Conservation (phyloP, 768 basidiomycete species). For the Psilocybe subaeruginosa region DNA sequence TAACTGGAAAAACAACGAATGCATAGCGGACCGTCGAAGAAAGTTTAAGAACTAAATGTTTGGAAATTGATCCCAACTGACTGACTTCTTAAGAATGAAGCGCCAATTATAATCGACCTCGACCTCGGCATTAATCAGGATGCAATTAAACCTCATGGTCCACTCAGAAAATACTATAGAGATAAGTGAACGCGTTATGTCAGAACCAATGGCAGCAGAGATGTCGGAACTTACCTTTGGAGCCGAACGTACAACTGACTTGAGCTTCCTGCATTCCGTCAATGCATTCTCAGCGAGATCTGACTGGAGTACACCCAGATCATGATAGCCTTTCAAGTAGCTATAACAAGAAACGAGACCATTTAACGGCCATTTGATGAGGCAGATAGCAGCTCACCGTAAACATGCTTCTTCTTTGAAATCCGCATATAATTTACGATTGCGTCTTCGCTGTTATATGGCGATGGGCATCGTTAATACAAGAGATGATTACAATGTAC, state of each 20-base stretch:
- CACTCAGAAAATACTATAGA: conserved; percentile 8
- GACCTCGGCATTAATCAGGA: too few relatives aligned
- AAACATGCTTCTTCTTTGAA: conserved; percentile 77
- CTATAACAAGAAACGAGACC: conserved; percentile 32
- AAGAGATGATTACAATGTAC: conserved; percentile 33
- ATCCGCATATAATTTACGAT: conserved; percentile 76
- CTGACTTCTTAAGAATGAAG: too few relatives aligned
- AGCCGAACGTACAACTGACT: conserved; percentile 22
- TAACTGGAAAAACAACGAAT: not conserved
- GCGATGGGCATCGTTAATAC: not conserved
- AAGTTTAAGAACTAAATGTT: not conserved
- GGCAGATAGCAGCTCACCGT: conserved; percentile 30
- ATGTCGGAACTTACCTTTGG: conserved; percentile 8
- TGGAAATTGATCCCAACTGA: too few relatives aligned
- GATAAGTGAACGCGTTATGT: not conserved
- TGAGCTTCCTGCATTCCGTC: conserved; percentile 68
- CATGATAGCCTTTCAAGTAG: conserved; percentile 64
- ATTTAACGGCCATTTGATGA: not conserved
- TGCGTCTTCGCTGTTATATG: conserved; percentile 61
- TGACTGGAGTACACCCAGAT: conserved; percentile 51
- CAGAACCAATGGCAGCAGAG: not conserved
- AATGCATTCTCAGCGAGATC: conserved; percentile 55
- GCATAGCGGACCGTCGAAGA: not conserved
- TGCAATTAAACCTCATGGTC: not conserved
- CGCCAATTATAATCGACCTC: too few relatives aligned